A percentile compares a stretch with the other conserved stretches of the same genome.
Conservation (phyloP, 2,329 filamentous ascomycete species). For the Fusarium phyllophilum region DNA sequence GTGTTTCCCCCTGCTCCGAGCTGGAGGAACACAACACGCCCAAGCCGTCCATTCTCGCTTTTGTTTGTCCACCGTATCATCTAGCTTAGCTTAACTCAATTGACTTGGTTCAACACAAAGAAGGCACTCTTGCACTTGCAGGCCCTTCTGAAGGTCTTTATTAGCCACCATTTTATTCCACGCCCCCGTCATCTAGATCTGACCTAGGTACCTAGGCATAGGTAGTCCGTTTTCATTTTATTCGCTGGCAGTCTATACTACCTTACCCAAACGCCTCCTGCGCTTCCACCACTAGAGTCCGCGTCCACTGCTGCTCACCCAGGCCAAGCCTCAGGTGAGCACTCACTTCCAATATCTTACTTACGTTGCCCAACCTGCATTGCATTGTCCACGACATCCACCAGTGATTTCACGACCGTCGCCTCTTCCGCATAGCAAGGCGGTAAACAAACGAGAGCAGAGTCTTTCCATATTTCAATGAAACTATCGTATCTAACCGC, state of each 20-base stretch:
- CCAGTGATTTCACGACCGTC: constrained; percentile 4
- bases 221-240: constrained; percentile 19
- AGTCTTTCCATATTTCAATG: neutral
- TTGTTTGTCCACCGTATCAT: constrained; percentile 3
- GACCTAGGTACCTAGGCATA: constrained; percentile 14
- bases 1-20: neutral
- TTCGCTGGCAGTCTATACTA: constrained; percentile 2
- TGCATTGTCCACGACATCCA: constrained; percentile 13
- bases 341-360: constrained; percentile 8
- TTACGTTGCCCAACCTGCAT: constrained; percentile 11
- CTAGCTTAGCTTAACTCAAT: neutral
- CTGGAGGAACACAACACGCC: constrained; percentile 16
- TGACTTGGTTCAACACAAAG: constrained; percentile 15
- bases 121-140: constrained; percentile 2
- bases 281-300: constrained; percentile 18
- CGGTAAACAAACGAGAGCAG: neutral
- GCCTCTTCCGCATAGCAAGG: neutral
- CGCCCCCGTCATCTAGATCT: constrained; percentile 29
- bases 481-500: neutral
- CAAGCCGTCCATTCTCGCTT: constrained; percentile 11
- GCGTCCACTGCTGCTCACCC: neutral
- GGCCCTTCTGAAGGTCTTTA: neutral
- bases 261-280: constrained; percentile 35
- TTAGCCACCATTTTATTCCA: constrained; percentile 9
- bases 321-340: constrained; percentile 14